Evolutionary conservation across 2,329 filamentous ascomycete species (phyloP).

Genomic region (Penicillium sclerotiorum): DNA sequence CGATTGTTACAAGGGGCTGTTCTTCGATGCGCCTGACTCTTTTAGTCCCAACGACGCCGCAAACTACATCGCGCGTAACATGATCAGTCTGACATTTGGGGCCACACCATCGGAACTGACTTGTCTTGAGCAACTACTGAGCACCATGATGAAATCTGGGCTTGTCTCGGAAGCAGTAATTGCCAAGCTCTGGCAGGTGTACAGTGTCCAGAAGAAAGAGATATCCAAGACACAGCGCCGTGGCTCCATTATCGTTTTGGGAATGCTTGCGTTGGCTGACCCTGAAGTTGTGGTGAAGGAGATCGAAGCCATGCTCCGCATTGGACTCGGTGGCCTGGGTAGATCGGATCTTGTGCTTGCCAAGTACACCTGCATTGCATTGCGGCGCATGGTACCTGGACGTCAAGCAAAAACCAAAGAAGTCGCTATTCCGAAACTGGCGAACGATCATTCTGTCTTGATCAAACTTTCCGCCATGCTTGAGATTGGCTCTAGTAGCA

Average conservation of each 20-base stretch:
- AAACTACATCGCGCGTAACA: slow-evolving; percentile 94
- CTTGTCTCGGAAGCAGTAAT: slow-evolving; percentile 84
- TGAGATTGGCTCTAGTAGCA: slow-evolving; percentile 83
- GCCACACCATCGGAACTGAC: slow-evolving; percentile 94
- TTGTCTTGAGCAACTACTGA: slow-evolving; percentile 89
- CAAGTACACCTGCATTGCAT: slow-evolving; percentile 92
- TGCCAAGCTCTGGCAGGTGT: slow-evolving; percentile 95
- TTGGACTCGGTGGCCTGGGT: slow-evolving; percentile 80
- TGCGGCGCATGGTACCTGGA: slow-evolving; percentile 87
- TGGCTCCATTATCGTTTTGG: slow-evolving; percentile 92
- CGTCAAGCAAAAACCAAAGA: slow-evolving; percentile 75
- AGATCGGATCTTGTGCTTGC: slow-evolving; percentile 82
- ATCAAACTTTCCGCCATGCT: slow-evolving; percentile 78
- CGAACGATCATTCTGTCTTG: slow-evolving; percentile 90
- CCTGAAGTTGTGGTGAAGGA: slow-evolving; percentile 92
- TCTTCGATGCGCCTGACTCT: slow-evolving; percentile 90
- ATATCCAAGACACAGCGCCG: slow-evolving; percentile 89
- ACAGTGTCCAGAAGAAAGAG: slow-evolving; percentile 88
- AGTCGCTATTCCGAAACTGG: slow-evolving; percentile 68
- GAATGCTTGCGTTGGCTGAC: slow-evolving; percentile 92
- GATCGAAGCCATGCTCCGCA: slow-evolving; percentile 90
- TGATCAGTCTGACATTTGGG: slow-evolving; percentile 97
- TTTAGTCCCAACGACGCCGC: slow-evolving; percentile 88
- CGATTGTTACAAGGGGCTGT: slow-evolving; percentile 92
- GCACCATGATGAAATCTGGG: slow-evolving; percentile 96